Evolutionary conservation across 768 basidiomycete species (phyloP).

Genomic region (Boletus subparvulus): DNA sequence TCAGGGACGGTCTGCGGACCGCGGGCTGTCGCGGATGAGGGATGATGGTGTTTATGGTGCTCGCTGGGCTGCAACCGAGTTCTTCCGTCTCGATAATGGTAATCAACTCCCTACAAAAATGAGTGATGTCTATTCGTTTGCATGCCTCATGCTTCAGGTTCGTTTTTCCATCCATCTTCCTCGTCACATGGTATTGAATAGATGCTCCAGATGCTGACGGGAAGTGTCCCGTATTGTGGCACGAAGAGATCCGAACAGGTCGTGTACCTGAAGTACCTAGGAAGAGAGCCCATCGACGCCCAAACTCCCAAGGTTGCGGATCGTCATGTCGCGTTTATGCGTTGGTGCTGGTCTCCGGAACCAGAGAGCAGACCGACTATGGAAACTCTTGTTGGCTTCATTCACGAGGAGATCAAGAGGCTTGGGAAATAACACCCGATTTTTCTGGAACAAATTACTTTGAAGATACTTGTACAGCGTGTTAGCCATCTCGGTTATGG

Average conservation of each 20-base stretch:
- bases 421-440: background rate
- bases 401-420: background rate
- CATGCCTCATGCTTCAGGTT: conserved; percentile 18
- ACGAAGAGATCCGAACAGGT: conserved; percentile 12
- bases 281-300: conserved; percentile 14
- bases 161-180: background rate
- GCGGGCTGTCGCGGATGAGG: too few relatives aligned
- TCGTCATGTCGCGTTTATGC: conserved; percentile 3
- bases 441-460: too few relatives aligned
- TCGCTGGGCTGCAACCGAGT: conserved; percentile 15
- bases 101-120: conserved; percentile 5
- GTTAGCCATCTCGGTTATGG: too few relatives aligned
- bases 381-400: conserved; percentile 2
- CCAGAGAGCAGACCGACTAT: conserved; percentile 12
- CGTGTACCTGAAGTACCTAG: conserved; percentile 13
- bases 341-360: conserved; percentile 9
- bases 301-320: conserved; percentile 5
- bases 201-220: conserved; percentile 3
- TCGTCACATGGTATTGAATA: background rate
- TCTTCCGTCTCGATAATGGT: conserved; percentile 1
- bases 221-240: conserved; percentile 6
- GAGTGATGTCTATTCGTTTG: conserved; percentile 18
- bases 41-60: background rate
- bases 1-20: background rate
- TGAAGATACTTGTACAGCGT: too few relatives aligned